Percentiles rank a stretch among this genome's conserved stretches.
These are phyloP conservation scores for Bipolaris gigantea DNA, from an alignment of 2,329 filamentous ascomycete genomes.

Conservation along the genomic window DNA sequence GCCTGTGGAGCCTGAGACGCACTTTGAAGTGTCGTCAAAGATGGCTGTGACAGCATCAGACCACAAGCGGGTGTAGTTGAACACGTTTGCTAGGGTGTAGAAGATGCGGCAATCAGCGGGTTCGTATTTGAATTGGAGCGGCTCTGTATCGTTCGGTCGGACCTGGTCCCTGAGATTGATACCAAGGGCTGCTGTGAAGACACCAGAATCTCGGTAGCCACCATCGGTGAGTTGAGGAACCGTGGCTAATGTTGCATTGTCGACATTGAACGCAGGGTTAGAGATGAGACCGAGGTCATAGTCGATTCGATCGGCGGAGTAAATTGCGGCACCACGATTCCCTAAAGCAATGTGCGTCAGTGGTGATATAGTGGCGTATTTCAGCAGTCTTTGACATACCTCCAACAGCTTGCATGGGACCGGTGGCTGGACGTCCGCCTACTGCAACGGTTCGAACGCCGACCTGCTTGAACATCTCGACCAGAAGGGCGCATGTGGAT, in stretches of 20 bases:
- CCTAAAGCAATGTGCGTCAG: background rate
- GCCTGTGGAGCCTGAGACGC: slow-evolving; percentile 38
- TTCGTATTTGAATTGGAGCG: slow-evolving; percentile 46
- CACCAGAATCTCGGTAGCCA: background rate
- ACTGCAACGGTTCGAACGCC: slow-evolving; percentile 57
- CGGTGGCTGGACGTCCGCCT: slow-evolving; percentile 58
- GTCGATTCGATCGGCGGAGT: slow-evolving; percentile 33
- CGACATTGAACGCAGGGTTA: background rate
- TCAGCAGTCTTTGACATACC: slow-evolving; percentile 46
- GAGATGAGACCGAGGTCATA: background rate
- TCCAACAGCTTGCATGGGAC: slow-evolving; percentile 45
- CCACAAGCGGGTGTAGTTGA: slow-evolving; percentile 45
- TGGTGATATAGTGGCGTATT: background rate
- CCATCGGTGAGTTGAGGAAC: slow-evolving; percentile 6
- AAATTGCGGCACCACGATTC: slow-evolving; percentile 52
- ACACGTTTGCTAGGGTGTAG: slow-evolving; percentile 41
- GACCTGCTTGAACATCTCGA: slow-evolving; percentile 46
- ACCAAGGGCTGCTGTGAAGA: background rate
- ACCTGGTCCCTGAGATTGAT: slow-evolving; percentile 42
- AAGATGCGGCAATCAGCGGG: slow-evolving; percentile 47
- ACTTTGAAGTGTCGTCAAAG: slow-evolving; percentile 35
- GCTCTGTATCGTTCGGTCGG: slow-evolving; percentile 32
- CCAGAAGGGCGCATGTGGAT: slow-evolving; percentile 60
- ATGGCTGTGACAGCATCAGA: slow-evolving; percentile 38
- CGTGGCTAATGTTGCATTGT: slow-evolving; percentile 2